These are phyloP conservation scores for Stagonosporopsis tanaceti DNA, from an alignment of 2,329 filamentous ascomycete genomes.

Conservation along the genomic window DNA sequence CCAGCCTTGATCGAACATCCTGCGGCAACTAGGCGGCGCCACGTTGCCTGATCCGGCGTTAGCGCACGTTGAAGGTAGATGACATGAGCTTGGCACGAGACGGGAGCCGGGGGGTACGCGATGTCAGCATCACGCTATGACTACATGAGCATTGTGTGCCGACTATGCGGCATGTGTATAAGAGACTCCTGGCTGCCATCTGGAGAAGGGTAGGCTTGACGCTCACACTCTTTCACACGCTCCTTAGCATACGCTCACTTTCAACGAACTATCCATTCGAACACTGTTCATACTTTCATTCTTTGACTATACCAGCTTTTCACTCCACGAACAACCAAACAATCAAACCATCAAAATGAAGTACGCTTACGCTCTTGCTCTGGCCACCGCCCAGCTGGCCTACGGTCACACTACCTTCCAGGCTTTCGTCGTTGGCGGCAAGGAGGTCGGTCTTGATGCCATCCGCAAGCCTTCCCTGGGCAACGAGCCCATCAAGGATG, in stretches of 20 bases:
- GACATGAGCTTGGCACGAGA: slow-evolving; percentile 34
- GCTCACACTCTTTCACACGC: slow-evolving; percentile 44
- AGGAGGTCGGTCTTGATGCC: slow-evolving; percentile 45
- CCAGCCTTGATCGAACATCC: slow-evolving; percentile 28
- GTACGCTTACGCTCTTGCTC: slow-evolving; percentile 40
- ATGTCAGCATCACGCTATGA: slow-evolving; percentile 24
- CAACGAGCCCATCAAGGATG: slow-evolving; percentile 50
- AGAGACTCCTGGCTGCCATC: slow-evolving; percentile 26
- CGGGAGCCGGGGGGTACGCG: slow-evolving; percentile 27
- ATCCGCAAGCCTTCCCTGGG: slow-evolving; percentile 55
- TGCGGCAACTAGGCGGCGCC: slow-evolving; percentile 34
- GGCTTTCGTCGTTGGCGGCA: slow-evolving; percentile 53
- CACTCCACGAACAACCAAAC: slow-evolving; percentile 27
- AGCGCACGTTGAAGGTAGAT: slow-evolving; percentile 37
- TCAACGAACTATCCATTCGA: slow-evolving; percentile 37
- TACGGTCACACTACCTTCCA: slow-evolving; percentile 50
- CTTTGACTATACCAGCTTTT: slow-evolving; percentile 31
- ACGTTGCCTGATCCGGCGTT: slow-evolving; percentile 20
- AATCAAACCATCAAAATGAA: slow-evolving; percentile 43
- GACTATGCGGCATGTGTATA: slow-evolving; percentile 33
- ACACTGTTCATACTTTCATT: slow-evolving; percentile 31
- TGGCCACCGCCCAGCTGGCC: slow-evolving; percentile 46
- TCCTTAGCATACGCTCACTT: slow-evolving; percentile 42
- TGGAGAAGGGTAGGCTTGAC: slow-evolving; percentile 40
- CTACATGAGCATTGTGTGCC: slow-evolving; percentile 26